These are phyloP conservation scores for Dacryopinax primogenitus DNA, from an alignment of 768 basidiomycete species.

Conservation along the genomic window DNA sequence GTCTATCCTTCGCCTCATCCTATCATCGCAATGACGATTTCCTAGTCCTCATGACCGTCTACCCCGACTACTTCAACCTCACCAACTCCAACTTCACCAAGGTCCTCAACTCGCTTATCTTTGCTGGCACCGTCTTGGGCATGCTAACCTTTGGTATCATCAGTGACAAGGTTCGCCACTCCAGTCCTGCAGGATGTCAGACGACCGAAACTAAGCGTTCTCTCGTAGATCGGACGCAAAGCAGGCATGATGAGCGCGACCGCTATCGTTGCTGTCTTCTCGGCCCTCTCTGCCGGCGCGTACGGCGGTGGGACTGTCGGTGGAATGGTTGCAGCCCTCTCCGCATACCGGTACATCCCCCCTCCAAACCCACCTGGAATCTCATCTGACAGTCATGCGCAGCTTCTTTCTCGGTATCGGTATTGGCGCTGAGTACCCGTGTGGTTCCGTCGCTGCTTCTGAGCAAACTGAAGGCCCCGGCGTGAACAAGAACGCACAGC, in stretches of 20 bases:
- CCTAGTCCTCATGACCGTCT: conserved; percentile 49
- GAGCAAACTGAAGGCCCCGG: conserved; percentile 79
- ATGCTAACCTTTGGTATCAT: conserved; percentile 53
- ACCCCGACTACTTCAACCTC: conserved; percentile 36
- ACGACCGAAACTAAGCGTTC: conserved; percentile 16
- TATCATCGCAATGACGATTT: background rate
- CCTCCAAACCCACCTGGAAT: background rate
- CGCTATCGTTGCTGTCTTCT: conserved; percentile 73
- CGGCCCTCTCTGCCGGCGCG: conserved; percentile 68
- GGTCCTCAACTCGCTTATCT: conserved; percentile 54
- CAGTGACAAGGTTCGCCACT: conserved; percentile 14
- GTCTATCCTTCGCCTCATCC: background rate
- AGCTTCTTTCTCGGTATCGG: conserved; percentile 85
- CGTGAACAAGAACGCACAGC: conserved; percentile 66
- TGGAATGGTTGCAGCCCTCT: conserved; percentile 67
- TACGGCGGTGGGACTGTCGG: conserved; percentile 57
- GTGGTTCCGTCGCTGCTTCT: conserved; percentile 75
- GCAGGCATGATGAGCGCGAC: conserved; percentile 84
- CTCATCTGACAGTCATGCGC: conserved; percentile 15
- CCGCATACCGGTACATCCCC: conserved; percentile 48
- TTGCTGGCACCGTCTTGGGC: conserved; percentile 78
- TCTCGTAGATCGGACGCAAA: conserved; percentile 59
- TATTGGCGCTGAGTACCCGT: conserved; percentile 48
- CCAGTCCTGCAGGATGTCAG: too few species aligned
- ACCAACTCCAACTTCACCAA: conserved; percentile 45